Evolutionary conservation across 2,329 filamentous ascomycete species (phyloP).

Genomic region (Cytospora leucostoma): DNA sequence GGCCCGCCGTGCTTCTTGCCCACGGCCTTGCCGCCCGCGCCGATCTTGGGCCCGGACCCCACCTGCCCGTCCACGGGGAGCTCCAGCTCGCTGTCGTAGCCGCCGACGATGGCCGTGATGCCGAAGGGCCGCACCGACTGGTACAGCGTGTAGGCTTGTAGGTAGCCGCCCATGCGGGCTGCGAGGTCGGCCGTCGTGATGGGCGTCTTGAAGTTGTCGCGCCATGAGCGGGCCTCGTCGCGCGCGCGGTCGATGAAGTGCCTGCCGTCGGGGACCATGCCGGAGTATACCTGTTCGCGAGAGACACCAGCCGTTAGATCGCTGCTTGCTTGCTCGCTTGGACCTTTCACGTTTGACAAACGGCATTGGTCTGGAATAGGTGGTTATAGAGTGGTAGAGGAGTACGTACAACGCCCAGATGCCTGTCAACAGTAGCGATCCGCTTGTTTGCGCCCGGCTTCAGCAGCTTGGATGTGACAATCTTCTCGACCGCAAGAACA

Average conservation of each 20-base stretch:
- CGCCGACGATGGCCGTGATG: slow-evolving; percentile 90
- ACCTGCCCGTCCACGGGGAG: slow-evolving; percentile 87
- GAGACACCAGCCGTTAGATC: slow-evolving; percentile 9
- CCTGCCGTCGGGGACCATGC: slow-evolving; percentile 90
- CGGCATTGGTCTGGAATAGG: neutral
- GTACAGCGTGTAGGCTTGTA: slow-evolving; percentile 97
- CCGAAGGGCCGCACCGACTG: slow-evolving; percentile 95
- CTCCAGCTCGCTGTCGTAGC: slow-evolving; percentile 89
- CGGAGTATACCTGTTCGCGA: slow-evolving; percentile 75
- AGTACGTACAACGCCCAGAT: slow-evolving; percentile 81
- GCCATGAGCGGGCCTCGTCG: slow-evolving; percentile 90
- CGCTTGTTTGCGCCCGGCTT: slow-evolving; percentile 96
- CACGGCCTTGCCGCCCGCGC: slow-evolving; percentile 78
- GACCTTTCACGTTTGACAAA: neutral
- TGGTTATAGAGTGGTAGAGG: neutral
- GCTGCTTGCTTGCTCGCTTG: neutral
- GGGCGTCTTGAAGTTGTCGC: slow-evolving; percentile 89
- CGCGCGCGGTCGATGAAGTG: slow-evolving; percentile 94
- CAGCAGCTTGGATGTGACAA: slow-evolving; percentile 90
- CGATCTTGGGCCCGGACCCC: slow-evolving; percentile 73
- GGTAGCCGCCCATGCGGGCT: slow-evolving; percentile 90
- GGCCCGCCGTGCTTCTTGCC: slow-evolving; percentile 83
- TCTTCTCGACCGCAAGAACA: slow-evolving; percentile 94
- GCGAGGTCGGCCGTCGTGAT: slow-evolving; percentile 88
- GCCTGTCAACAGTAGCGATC: slow-evolving; percentile 91